A percentile compares a stretch with the other conserved stretches of the same genome.
Evolutionary conservation across 116 monocot species (phyloP).

Genomic region (Dioscorea cayenensis): DNA sequence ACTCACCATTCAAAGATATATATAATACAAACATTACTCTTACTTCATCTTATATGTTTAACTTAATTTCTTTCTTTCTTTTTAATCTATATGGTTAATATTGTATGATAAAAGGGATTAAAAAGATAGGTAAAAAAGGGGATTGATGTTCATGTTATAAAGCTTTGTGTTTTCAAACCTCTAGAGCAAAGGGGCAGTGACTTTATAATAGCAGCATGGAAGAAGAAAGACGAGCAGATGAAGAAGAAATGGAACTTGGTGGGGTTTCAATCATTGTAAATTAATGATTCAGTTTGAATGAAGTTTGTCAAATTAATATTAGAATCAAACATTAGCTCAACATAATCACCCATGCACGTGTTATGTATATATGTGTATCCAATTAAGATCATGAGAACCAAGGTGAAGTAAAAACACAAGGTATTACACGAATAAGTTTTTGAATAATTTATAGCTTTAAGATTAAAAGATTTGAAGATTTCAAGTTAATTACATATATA

Average conservation of each 20-base stretch:
- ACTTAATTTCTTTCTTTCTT: too few relatives aligned
- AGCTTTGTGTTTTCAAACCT: not conserved
- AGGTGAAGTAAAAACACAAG: too few relatives aligned
- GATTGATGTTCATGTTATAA: not conserved
- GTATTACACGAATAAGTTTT: too few relatives aligned
- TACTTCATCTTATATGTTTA: too few relatives aligned
- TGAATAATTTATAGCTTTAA: too few relatives aligned
- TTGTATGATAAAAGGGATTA: conserved; percentile 8
- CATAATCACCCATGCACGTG: not conserved
- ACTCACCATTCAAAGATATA: too few relatives aligned
- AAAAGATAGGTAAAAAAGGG: too few relatives aligned
- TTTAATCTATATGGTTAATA: too few relatives aligned
- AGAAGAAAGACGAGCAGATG: not conserved
- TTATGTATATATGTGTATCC: not conserved
- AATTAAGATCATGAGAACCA: too few relatives aligned
- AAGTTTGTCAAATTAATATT: not conserved
- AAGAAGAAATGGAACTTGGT: not conserved
- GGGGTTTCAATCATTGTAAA: conserved; percentile 12
- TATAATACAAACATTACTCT: too few relatives aligned
- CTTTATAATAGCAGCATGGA: not conserved
- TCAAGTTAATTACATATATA: too few relatives aligned
- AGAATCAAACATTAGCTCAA: not conserved
- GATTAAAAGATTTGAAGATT: too few relatives aligned
- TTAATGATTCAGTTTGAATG: conserved; percentile 1
- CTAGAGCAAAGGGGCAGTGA: not conserved